These are phyloP conservation scores for maize (Zea mays) DNA, from an alignment of 176 grass and related monocot genomes.

Conservation along the genomic window Zm-B73-REFERENCE-NAM-5.0 NC_050104.1:153286501-153287000, in stretches of 20 bases:
- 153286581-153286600: conserved; percentile 95
- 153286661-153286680: conserved; percentile 72
- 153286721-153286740: conserved; percentile 25
- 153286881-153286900: conserved; percentile 88
- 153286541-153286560: background rate
- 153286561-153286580: conserved; percentile 26
- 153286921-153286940: conserved; percentile 7
- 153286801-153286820: conserved; percentile 27
- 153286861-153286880: conserved; percentile 94
- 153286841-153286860: conserved; percentile 85
- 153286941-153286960: conserved; percentile 1
- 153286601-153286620: conserved; percentile 75
- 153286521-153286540: background rate
- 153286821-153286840: conserved; percentile 84
- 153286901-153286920: conserved; percentile 47
- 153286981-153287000: conserved; percentile 14
- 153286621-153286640: conserved; percentile 87
- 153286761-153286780: conserved; percentile 21
- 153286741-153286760: conserved; percentile 11
- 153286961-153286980: background rate
- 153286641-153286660: conserved; percentile 71
- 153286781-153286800: conserved; percentile 13
- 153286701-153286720: conserved; percentile 81
- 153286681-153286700: conserved; percentile 66
- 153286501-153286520: conserved; percentile 12